Evolutionary conservation across 1,139 yeast species (phyloP).

Genomic region (Debaryomycetaceae sp.): DNA sequence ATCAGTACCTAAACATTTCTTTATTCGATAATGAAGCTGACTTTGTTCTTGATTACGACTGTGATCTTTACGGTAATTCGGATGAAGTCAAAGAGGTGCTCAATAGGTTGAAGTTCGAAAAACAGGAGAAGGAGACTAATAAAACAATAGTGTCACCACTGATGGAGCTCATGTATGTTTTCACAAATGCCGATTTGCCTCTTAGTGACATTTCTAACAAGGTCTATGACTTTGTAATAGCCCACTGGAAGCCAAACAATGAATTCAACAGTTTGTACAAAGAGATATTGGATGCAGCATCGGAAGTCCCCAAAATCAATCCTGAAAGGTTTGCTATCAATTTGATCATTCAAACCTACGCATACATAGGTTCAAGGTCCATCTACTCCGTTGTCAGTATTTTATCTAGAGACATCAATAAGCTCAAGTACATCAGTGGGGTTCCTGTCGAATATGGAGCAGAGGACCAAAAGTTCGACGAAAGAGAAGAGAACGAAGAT

Average conservation of each 20-base stretch:
- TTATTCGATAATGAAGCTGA: conserved; percentile 27
- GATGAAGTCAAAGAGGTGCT: conserved; percentile 26
- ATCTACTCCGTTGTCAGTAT: conserved; percentile 80
- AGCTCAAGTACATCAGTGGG: conserved; percentile 46
- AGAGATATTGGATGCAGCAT: conserved; percentile 22
- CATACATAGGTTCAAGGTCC: conserved; percentile 85
- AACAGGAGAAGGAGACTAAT: conserved; percentile 23
- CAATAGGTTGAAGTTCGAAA: conserved; percentile 26
- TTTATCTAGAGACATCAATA: conserved; percentile 52
- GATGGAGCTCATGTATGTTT: conserved; percentile 39
- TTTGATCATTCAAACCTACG: conserved; percentile 65
- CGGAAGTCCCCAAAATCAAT: conserved; percentile 24
- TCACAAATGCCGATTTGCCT: conserved; percentile 35
- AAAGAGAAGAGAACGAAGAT: conserved; percentile 37
- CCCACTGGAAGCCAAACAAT: conserved; percentile 39
- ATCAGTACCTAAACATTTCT: conserved; percentile 53
- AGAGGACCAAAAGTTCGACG: conserved; percentile 33
- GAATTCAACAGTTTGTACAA: conserved; percentile 35
- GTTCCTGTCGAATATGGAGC: conserved; percentile 27
- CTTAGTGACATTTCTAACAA: conserved; percentile 34
- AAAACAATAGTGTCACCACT: conserved; percentile 34
- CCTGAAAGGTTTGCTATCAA: conserved; percentile 51
- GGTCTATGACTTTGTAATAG: conserved; percentile 41
- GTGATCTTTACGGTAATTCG: conserved; percentile 32
- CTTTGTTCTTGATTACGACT: conserved; percentile 33